Evolutionary conservation across 768 basidiomycete genomes (phyloP).

Genomic region (Tricholoma hemisulphureum): DNA sequence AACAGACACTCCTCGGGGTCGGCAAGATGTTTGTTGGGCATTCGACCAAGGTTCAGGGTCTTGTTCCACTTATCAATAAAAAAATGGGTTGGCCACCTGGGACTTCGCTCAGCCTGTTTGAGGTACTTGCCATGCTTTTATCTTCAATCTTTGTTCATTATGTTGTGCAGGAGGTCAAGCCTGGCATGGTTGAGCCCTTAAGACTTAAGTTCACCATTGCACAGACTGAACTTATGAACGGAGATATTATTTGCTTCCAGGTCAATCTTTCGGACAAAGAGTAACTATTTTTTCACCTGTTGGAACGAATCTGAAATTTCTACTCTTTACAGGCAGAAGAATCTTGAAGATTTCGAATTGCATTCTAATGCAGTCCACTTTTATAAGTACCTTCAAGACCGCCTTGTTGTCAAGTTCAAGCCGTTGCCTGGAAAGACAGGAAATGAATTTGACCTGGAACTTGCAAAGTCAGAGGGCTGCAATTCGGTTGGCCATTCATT

Average conservation of each 20-base stretch:
- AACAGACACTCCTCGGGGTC: conserved; percentile 81
- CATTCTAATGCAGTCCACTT: conserved; percentile 89
- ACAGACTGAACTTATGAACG: conserved; percentile 98
- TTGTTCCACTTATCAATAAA: conserved; percentile 83
- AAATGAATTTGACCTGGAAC: conserved; percentile 79
- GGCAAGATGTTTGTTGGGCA: conserved; percentile 87
- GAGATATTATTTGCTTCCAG: conserved; percentile 98
- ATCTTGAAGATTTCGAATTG: conserved; percentile 82
- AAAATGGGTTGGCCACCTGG: conserved; percentile 91
- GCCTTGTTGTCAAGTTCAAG: conserved; percentile 92
- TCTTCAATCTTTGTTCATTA: neutral
- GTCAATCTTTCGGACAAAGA: conserved; percentile 93
- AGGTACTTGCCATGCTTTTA: conserved; percentile 46
- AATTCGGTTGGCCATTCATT: conserved; percentile 64
- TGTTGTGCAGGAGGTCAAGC: conserved; percentile 89
- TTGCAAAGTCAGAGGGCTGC: conserved; percentile 99
- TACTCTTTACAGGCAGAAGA: conserved; percentile 59
- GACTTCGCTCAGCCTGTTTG: conserved; percentile 93
- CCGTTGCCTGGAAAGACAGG: conserved; percentile 84
- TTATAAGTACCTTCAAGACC: conserved; percentile 98
- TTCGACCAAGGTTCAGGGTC: conserved; percentile 83
- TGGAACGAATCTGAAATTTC: conserved; percentile 8
- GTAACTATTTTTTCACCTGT: conserved; percentile 44
- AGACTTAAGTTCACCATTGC: conserved; percentile 91
- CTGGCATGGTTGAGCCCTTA: conserved; percentile 99